Evolutionary conservation across 1,284 basidiomycete species (phyloP).

Genomic region (Puccinia polysora): DNA sequence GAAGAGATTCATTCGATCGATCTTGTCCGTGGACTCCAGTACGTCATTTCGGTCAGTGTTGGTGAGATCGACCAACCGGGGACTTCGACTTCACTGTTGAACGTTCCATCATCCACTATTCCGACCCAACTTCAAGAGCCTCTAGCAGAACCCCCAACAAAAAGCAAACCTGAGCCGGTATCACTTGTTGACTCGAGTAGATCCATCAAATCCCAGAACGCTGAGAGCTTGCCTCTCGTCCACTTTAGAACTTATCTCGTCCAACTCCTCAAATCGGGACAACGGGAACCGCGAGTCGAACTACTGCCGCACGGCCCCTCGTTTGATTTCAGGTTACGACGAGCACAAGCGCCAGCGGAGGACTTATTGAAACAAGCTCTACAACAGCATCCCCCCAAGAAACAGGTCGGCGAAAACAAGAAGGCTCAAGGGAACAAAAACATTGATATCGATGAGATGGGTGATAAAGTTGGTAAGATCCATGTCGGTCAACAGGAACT

Average conservation of each 20-base stretch:
- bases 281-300: constrained; percentile 71
- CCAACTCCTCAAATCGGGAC: constrained; percentile 69
- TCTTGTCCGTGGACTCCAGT: constrained; percentile 30
- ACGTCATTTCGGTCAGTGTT: constrained; percentile 66
- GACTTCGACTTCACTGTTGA: constrained; percentile 18
- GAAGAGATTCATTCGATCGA: constrained; percentile 69
- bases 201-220: constrained; percentile 51
- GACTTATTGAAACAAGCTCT: constrained; percentile 76
- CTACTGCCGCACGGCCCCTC: constrained; percentile 85
- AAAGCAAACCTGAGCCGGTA: constrained; percentile 54
- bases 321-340: constrained; percentile 74
- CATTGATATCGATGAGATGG: constrained; percentile 95
- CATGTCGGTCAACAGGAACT: constrained; percentile 89
- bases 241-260: constrained; percentile 85
- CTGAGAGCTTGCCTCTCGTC: constrained; percentile 63
- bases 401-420: constrained; percentile 82
- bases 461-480: constrained; percentile 82
- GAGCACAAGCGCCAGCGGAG: constrained; percentile 68
- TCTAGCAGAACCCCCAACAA: constrained; percentile 46
- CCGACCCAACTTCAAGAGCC: constrained; percentile 18
- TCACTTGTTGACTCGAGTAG: constrained; percentile 49
- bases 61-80: constrained; percentile 65
- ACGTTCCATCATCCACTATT: not conserved
- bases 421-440: constrained; percentile 63
- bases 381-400: constrained; percentile 63